Evolutionary conservation across 306 rosid genomes (phyloP).

Genomic region (Dryas drummondii): DNA sequence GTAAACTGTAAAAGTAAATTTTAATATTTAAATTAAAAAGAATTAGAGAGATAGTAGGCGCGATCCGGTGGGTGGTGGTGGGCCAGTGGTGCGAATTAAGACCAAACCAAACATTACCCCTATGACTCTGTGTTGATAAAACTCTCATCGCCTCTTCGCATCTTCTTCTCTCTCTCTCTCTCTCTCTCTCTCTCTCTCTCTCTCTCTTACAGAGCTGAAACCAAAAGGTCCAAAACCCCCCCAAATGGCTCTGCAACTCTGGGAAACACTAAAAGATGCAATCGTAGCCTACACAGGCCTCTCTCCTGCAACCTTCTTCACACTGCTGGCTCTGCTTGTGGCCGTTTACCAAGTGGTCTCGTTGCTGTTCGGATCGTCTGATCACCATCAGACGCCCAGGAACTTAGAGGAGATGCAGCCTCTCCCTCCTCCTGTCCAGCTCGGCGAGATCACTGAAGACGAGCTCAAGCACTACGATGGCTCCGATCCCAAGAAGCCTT

Average conservation of each 20-base stretch:
- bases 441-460: slow-evolving; percentile 79
- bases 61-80: background rate
- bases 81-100: background rate
- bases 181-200: background rate
- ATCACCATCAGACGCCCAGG: slow-evolving; percentile 17
- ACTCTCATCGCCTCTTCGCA: background rate
- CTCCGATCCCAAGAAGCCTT: slow-evolving; percentile 62
- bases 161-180: slow-evolving; percentile 3
- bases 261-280: slow-evolving; percentile 85
- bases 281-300: slow-evolving; percentile 78
- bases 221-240: background rate
- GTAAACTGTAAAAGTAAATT: too few species aligned
- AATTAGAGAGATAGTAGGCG: background rate
- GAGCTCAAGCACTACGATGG: slow-evolving; percentile 77
- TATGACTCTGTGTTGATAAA: background rate
- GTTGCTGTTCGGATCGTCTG: slow-evolving; percentile 58
- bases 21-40: too few species aligned
- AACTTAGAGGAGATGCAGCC: slow-evolving; percentile 55
- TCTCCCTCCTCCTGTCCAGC: slow-evolving; percentile 80
- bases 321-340: slow-evolving; percentile 50
- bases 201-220: background rate
- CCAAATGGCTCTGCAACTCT: slow-evolving; percentile 71
- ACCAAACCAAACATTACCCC: background rate
- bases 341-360: slow-evolving; percentile 64
- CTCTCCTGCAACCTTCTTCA: slow-evolving; percentile 83